These are phyloP conservation scores for Paramecium primaurelia DNA, from an alignment of 73 alveolate genomes.

Conservation along the genomic window DNA sequence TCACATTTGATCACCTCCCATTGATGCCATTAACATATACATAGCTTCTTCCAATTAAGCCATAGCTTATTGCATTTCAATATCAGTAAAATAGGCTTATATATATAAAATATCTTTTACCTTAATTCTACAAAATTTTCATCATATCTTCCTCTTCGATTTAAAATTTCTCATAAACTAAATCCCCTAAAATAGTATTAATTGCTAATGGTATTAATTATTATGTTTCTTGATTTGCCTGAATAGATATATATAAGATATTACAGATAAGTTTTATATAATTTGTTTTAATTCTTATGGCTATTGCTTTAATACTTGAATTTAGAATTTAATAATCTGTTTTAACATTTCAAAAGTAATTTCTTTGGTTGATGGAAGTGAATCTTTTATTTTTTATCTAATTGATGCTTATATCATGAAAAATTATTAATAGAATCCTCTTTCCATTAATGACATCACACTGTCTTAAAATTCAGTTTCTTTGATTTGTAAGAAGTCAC, in stretches of 20 bases:
- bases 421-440: constrained; percentile 15
- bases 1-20: background rate
- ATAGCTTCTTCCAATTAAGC: background rate
- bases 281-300: background rate
- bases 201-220: background rate
- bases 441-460: background rate
- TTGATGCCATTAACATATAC: background rate
- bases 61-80: background rate
- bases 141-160: constrained; percentile 34
- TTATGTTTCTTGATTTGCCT: background rate
- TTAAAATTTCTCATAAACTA: background rate
- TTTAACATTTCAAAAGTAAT: background rate
- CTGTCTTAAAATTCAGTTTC: background rate
- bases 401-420: constrained; percentile 31
- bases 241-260: background rate
- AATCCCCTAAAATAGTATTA: background rate
- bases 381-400: constrained; percentile 4
- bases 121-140: background rate
- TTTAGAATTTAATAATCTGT: background rate
- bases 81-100: background rate
- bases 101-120: background rate
- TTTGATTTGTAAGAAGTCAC: background rate
- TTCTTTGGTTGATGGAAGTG: background rate
- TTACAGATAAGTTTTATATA: background rate
- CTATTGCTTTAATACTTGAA: background rate